phyloP scores from a whole-genome alignment of 1,139 yeast genomes.

The Scheffersomyces illinoinensis region DNA sequence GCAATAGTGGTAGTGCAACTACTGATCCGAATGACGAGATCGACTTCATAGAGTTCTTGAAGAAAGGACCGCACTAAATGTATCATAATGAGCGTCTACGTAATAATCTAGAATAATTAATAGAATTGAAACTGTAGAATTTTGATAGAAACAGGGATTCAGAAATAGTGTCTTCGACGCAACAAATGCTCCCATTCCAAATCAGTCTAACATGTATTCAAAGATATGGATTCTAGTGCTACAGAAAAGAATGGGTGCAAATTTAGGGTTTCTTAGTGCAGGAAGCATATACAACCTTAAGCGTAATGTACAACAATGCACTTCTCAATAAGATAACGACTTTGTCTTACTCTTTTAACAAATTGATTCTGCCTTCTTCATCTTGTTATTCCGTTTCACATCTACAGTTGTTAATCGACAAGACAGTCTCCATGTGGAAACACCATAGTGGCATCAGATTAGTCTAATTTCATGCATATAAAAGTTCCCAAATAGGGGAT shows the following conservation, averaged over 20 bases:
- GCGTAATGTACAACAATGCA: neutral
- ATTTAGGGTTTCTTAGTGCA: neutral
- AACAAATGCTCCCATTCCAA: too few species aligned
- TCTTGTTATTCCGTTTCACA: neutral
- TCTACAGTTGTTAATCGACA: neutral
- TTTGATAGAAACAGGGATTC: neutral
- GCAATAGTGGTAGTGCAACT: neutral
- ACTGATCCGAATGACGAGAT: constrained; percentile 33
- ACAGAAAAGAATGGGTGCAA: neutral
- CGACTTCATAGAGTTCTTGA: constrained; percentile 52
- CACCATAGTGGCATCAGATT: neutral
- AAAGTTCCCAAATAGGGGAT: neutral
- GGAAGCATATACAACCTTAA: neutral
- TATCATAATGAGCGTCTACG: neutral
- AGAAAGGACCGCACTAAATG: constrained; percentile 34
- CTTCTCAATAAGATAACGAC: neutral
- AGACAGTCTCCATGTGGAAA: neutral
- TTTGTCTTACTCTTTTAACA: neutral
- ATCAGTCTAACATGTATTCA: too few species aligned
- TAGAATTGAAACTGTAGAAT: neutral
- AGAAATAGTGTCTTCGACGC: neutral
- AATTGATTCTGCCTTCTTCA: neutral
- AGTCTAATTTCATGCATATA: neutral
- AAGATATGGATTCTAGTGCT: neutral
- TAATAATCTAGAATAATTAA: neutral